A percentile compares a stretch with the other conserved stretches of the same genome.
Evolutionary conservation across 2,329 filamentous ascomycete genomes (phyloP).

Genomic region (Pseudopithomyces maydicus): DNA sequence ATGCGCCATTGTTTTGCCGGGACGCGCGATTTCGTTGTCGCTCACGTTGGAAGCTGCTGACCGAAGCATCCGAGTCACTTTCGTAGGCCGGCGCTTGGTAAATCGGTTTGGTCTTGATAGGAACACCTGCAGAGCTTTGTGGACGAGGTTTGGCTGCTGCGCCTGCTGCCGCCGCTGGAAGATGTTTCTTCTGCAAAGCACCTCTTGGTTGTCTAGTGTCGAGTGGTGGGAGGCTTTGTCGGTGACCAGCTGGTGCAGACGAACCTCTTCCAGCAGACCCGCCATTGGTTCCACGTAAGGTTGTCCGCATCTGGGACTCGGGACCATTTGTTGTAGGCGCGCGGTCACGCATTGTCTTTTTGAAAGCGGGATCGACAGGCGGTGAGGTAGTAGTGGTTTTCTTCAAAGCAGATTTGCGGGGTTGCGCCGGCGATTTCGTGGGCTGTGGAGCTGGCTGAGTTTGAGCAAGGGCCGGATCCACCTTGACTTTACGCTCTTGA

Average conservation of each 20-base stretch:
- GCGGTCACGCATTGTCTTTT: conserved; percentile 39
- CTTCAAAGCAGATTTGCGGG: conserved; percentile 48
- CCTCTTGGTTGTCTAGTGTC: conserved; percentile 37
- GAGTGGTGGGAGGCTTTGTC: conserved; percentile 33
- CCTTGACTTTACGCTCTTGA: neutral
- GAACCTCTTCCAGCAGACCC: conserved; percentile 33
- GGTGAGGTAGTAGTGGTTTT: conserved; percentile 39
- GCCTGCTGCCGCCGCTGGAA: conserved; percentile 30
- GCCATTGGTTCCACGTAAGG: conserved; percentile 49
- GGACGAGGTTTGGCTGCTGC: conserved; percentile 26
- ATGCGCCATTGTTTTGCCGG: conserved; percentile 49
- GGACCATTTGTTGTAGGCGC: conserved; percentile 7
- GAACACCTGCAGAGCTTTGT: conserved; percentile 28
- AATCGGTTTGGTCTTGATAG: conserved; percentile 17
- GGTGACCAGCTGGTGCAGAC: conserved; percentile 40
- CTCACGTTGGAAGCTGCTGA: conserved; percentile 77
- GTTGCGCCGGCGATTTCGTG: conserved; percentile 31
- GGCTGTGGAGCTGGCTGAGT: conserved; percentile 11
- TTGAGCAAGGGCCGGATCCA: neutral
- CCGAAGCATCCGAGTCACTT: conserved; percentile 54
- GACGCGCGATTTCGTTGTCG: conserved; percentile 49
- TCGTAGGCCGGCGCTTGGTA: conserved; percentile 37
- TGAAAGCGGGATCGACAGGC: conserved; percentile 38
- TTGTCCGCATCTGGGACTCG: conserved; percentile 51
- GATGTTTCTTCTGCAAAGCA: conserved; percentile 47